Evolutionary conservation across 2,329 filamentous ascomycete species (phyloP), one percentile per base, ranked within the genome.

Genomic region (Rhynchosporium agropyri): DNA sequence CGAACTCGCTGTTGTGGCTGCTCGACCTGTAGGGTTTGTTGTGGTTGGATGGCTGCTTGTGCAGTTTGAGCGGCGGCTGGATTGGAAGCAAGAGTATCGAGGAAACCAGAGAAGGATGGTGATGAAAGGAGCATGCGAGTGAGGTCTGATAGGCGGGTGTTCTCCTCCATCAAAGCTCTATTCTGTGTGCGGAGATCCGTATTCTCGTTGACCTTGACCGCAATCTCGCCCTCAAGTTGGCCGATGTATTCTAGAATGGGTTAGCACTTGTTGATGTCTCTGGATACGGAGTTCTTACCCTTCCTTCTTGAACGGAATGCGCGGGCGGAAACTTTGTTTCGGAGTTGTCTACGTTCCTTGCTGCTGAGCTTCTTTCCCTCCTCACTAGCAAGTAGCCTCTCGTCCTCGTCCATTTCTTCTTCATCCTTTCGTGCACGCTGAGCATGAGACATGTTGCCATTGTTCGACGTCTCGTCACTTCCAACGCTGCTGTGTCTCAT

Each of bases 331-430:
- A 99, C 95, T 80, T 99, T 99, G 84, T 99, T 99, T 68, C 95
- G 87, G n/a, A 99, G 84, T 78, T 98, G 95, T 69, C 95, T 89
- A 65, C 95, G 89, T 79, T 98, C 93, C 80, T 98, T 98, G 82
- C 92, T 96, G 78, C 89, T 95, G n/a, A 99, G 84, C 81, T 97
- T 97, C 88, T 99, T 99, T 72, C 94, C 95, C 79, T 97, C 94
- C 73, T 99, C 95, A 65, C 92, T 97, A n/a, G 92, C 92, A 54
- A 97, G 82, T 9, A 97, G 82, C 69, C 91, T 85, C 82, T 98
- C 95, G 72, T 98, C 95, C 76, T 97, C 94, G 71, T 99, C 95
- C 94, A 99, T 98, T 59, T 98, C 94, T 66, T 97, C 93, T 72
- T 98, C 93, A 50, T 97, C 92, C 83, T 98, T 98, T 83, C 89